Conservation (phyloP, 225 moss, liverwort and hornwort species). For the Pseudoscleropodium purum region DNA sequence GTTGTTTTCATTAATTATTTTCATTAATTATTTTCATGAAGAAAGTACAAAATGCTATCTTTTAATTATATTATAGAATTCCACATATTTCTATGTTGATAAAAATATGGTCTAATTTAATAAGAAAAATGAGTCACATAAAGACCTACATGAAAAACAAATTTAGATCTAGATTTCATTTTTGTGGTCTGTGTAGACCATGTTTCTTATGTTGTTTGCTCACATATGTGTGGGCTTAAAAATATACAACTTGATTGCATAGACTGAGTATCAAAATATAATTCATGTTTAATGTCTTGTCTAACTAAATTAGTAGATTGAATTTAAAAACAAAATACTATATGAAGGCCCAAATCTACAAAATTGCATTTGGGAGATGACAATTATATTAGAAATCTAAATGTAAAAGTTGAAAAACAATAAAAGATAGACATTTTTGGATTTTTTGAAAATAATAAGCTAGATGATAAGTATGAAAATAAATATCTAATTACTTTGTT, state of each 20-base stretch:
- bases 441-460: neutral
- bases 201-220: neutral
- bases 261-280: neutral
- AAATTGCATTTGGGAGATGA: neutral
- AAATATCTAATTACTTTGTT: neutral
- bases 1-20: neutral
- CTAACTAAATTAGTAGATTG: neutral
- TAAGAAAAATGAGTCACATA: neutral
- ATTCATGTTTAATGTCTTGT: neutral
- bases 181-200: fast-evolving
- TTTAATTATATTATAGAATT: neutral
- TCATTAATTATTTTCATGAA: too few relatives aligned
- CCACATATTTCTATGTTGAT: neutral
- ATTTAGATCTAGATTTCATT: neutral
- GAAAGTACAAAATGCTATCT: neutral
- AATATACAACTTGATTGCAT: too few relatives aligned
- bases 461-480: neutral
- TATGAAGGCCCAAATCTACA: neutral
- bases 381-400: neutral
- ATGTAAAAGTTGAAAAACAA: neutral
- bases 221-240: neutral
- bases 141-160: neutral
- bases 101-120: neutral
- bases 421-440: neutral
- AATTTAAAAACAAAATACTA: neutral